phyloP scores from a whole-genome alignment of 805 yeast species.

The Tetrapisispora arboricola region DNA sequence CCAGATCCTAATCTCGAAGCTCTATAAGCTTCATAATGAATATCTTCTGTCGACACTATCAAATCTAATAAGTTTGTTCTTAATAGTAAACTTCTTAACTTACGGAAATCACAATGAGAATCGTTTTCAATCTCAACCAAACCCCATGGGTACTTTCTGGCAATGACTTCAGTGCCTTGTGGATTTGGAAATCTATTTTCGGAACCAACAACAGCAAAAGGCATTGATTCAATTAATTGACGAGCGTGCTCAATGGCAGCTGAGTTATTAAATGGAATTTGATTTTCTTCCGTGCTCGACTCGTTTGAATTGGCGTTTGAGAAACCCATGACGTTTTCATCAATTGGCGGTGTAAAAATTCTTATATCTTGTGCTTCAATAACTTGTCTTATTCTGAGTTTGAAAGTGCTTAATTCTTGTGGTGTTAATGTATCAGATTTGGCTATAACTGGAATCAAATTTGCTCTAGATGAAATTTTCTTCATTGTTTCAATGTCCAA shows the following conservation, averaged over 20 bases:
- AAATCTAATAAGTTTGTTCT: constrained; percentile 80
- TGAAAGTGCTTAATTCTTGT: constrained; percentile 56
- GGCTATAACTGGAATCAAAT: constrained; percentile 81
- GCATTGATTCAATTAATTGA: constrained; percentile 74
- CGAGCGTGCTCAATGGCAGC: constrained; percentile 74
- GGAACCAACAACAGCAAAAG: constrained; percentile 74
- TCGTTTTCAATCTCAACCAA: constrained; percentile 81
- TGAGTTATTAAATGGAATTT: constrained; percentile 27
- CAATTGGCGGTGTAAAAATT: constrained; percentile 77
- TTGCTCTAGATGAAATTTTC: constrained; percentile 66
- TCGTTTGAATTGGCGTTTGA: constrained; percentile 3
- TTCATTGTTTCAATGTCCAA: constrained; percentile 85
- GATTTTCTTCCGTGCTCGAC: constrained; percentile 23
- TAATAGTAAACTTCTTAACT: constrained; percentile 65
- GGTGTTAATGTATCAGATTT: constrained; percentile 79
- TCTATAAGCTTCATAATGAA: constrained; percentile 76
- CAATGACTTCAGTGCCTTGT: constrained; percentile 57
- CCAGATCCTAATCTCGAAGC: constrained; percentile 51
- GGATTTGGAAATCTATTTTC: constrained; percentile 58
- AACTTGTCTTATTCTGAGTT: constrained; percentile 67
- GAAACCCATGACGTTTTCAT: constrained; percentile 21
- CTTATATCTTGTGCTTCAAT: constrained; percentile 77
- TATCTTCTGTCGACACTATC: constrained; percentile 66
- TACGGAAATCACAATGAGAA: constrained; percentile 74
- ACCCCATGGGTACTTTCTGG: constrained; percentile 89